Evolutionary conservation across 148 eudicot genomes (phyloP).

Genomic region (Arctostaphylos glauca): DNA sequence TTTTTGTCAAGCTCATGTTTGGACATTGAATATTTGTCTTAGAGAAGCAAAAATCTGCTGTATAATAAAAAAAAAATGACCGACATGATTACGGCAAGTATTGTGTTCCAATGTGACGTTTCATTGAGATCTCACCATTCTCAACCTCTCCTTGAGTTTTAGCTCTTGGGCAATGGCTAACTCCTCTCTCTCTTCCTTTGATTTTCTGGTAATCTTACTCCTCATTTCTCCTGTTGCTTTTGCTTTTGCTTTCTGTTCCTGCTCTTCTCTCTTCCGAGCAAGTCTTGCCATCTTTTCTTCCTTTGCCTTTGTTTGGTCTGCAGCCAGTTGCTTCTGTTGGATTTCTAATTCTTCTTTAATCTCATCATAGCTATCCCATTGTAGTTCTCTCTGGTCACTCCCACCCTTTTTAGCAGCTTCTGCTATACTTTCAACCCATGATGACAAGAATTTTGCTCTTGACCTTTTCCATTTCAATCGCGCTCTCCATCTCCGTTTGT

Average conservation of each 20-base stretch:
- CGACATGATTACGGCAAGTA: background rate
- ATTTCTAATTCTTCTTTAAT: constrained; percentile 53
- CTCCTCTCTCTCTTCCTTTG: constrained; percentile 45
- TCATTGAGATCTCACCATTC: constrained; percentile 42
- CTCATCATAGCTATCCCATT: constrained; percentile 76
- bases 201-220: constrained; percentile 29
- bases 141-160: constrained; percentile 48
- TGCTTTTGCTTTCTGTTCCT: constrained; percentile 35
- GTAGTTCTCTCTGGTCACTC: constrained; percentile 50
- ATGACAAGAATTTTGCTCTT: constrained; percentile 51
- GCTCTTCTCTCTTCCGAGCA: constrained; percentile 32
- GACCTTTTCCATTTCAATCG: constrained; percentile 61
- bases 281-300: constrained; percentile 33
- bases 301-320: constrained; percentile 45
- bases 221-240: constrained; percentile 27
- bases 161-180: constrained; percentile 29
- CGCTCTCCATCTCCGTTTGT: constrained; percentile 60
- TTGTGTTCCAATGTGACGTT: background rate
- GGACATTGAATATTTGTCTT: background rate
- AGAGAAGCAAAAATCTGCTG: background rate
- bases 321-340: constrained; percentile 39
- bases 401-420: constrained; percentile 83
- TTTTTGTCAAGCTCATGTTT: background rate
- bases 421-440: constrained; percentile 76
- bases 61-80: background rate